Conservation (phyloP, 495 filamentous ascomycete genomes). For the Aspergillus sparsus region DNA sequence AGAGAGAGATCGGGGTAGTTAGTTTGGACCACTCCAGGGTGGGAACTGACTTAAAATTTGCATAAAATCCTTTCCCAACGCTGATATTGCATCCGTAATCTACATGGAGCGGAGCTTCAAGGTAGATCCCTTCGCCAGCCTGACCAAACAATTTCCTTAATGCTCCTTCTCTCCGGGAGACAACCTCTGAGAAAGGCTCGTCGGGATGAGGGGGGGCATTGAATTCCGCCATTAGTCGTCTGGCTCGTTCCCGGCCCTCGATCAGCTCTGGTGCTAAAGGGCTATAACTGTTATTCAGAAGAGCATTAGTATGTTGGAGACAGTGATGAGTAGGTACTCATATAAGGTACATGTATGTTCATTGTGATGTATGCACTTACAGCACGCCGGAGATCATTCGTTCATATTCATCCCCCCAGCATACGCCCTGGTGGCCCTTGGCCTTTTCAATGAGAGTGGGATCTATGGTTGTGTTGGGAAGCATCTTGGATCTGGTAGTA, state of each 20-base stretch:
- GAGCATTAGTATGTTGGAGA: neutral
- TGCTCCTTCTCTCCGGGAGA: neutral
- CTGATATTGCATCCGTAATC: conserved; percentile 50
- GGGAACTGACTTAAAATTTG: conserved; percentile 44
- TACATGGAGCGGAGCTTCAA: conserved; percentile 41
- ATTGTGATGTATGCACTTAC: neutral
- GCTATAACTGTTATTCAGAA: neutral
- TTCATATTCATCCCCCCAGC: conserved; percentile 5
- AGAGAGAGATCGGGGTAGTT: neutral
- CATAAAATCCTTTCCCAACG: conserved; percentile 43
- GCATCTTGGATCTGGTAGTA: neutral
- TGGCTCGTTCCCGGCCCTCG: neutral
- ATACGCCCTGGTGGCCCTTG: neutral
- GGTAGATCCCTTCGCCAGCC: neutral
- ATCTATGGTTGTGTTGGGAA: neutral
- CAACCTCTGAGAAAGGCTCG: neutral
- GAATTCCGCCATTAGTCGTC: neutral
- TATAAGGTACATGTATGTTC: neutral
- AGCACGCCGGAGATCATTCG: neutral
- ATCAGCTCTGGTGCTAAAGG: neutral
- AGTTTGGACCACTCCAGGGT: too few relatives aligned
- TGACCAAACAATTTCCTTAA: neutral
- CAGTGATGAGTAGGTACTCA: neutral
- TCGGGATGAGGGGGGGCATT: neutral
- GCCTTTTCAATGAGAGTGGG: neutral